Base-by-base conservation (phyloP, 108 stramenopile species). In the Cyclostephanos tholiformis region DNA sequence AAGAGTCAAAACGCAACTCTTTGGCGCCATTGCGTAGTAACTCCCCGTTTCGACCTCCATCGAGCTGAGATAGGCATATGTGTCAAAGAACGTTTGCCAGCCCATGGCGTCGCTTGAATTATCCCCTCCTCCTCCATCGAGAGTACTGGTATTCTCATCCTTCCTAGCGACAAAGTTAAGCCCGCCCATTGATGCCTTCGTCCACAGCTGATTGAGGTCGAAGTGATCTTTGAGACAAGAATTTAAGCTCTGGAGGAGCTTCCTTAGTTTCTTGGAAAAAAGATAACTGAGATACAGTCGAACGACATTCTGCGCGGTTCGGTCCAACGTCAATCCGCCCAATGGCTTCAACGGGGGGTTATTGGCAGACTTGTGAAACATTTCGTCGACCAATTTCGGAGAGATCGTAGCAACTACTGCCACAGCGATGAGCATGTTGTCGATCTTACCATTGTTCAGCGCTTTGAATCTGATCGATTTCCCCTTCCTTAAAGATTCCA, bases 61-160 rank as follows among this genome's bases (percentile, higher is more conserved):
- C 5, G 94, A 80, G 14, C 89, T 80, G 43, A 75, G 71, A 65
- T 91, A 95, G 11, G 89, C 94, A 70, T 88, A 75, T 7, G 79
- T 63, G 38, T 95, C 94, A 67, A 95, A 95, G 58, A 95, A 95
- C 7, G 76, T 72, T 76, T 92, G 87, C 94, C 94, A 95, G 19
- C 94, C 94, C n/a, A 82, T 65, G 51, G 82, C 62, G n/a, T 52
- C 63, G 29, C 60, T 64, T 26, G 51, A 50, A 22, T 64, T 81
- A 38, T 87, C 82, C n/a, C 69, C 69, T 30, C 58, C 60, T 36
- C 65, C 61, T 23, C 69, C 73, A 7, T 90, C 86, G 2, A 65
- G 71, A 0, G 63, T 39, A 36, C 65, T 72, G 23, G 60, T 57
- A 38, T 38, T 38, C 17, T 75, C 80, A 39, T 75, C 58, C 41